These are phyloP conservation scores for Pyrrhoderma noxium DNA, from an alignment of 1,284 basidiomycete genomes.

Conservation along the genomic window DNA sequence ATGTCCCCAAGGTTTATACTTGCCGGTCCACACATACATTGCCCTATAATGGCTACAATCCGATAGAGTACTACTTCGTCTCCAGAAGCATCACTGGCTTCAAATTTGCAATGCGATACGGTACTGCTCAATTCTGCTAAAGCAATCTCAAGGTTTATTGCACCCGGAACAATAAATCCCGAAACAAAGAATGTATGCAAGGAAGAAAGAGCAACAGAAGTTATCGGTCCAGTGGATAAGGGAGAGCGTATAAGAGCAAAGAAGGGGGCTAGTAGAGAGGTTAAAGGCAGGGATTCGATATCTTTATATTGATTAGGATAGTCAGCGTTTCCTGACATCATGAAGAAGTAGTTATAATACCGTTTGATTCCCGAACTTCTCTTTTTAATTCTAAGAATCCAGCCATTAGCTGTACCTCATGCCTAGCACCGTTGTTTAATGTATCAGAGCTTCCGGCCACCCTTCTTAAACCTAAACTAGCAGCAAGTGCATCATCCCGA, in stretches of 20 bases:
- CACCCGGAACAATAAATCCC: slow-evolving; percentile 57
- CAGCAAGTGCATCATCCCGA: slow-evolving; percentile 59
- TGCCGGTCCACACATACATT: slow-evolving; percentile 69
- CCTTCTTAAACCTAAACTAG: slow-evolving; percentile 65
- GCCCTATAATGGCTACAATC: slow-evolving; percentile 87
- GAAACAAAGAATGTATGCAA: slow-evolving; percentile 84
- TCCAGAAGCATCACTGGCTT: slow-evolving; percentile 90
- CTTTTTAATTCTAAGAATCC: slow-evolving; percentile 86
- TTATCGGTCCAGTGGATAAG: slow-evolving; percentile 90
- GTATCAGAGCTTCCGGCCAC: slow-evolving; percentile 36
- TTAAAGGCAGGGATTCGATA: slow-evolving; percentile 45
- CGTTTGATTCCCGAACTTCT: slow-evolving; percentile 62
- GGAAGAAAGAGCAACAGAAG: slow-evolving; percentile 80
- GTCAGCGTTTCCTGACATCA: slow-evolving; percentile 17
- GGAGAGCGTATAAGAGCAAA: slow-evolving; percentile 90
- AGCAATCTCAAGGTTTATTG: slow-evolving; percentile 49
- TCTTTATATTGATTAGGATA: slow-evolving; percentile 44
- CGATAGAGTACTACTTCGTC: slow-evolving; percentile 94
- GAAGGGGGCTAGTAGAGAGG: slow-evolving; percentile 78
- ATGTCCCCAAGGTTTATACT: slow-evolving; percentile 77
- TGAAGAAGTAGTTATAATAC: slow-evolving; percentile 46
- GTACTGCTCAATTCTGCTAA: slow-evolving; percentile 84
- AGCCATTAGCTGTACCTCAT: slow-evolving; percentile 78
- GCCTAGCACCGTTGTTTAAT: slow-evolving; percentile 34
- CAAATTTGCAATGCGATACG: slow-evolving; percentile 95